Evolutionary conservation across 2,329 filamentous ascomycete species (phyloP).

Genomic region (Pyrenophora tritici-repentis): DNA sequence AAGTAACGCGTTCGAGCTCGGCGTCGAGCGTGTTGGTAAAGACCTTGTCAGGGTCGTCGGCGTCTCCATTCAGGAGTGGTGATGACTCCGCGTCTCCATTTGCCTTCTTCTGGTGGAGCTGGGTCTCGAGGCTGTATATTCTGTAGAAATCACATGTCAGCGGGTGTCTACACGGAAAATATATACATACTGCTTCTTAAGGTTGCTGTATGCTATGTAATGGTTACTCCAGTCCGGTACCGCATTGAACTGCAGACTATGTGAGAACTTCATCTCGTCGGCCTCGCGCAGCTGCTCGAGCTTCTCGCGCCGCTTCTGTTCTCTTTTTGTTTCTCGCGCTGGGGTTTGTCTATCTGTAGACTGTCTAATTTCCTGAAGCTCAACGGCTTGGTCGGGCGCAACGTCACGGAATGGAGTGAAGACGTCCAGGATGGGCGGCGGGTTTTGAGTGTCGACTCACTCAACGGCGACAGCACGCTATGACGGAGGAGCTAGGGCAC

Average conservation of each 20-base stretch:
- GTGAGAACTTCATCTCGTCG: slow-evolving; percentile 99
- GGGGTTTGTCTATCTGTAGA: slow-evolving; percentile 4
- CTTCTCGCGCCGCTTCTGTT: slow-evolving; percentile 64
- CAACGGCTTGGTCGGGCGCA: slow-evolving; percentile 30
- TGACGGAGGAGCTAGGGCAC: slow-evolving; percentile 6
- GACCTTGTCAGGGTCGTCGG: slow-evolving; percentile 74
- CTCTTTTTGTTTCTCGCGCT: slow-evolving; percentile 31
- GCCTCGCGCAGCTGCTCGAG: slow-evolving; percentile 70
- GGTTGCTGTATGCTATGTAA: slow-evolving; percentile 97
- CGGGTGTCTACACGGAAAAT: too few relatives aligned
- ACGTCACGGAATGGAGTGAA: slow-evolving; percentile 24
- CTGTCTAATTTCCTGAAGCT: slow-evolving; percentile 38
- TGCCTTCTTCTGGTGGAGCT: slow-evolving; percentile 65
- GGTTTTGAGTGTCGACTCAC: background rate
- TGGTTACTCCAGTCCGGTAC: slow-evolving; percentile 99
- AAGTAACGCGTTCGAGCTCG: slow-evolving; percentile 91
- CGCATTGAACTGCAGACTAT: slow-evolving; percentile 98
- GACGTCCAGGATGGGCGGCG: slow-evolving; percentile 33
- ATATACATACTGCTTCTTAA: slow-evolving; percentile 98
- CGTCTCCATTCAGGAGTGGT: slow-evolving; percentile 72
- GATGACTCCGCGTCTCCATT: slow-evolving; percentile 77
- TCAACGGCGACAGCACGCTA: slow-evolving; percentile 8
- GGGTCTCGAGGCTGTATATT: slow-evolving; percentile 94
- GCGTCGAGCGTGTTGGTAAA: slow-evolving; percentile 82
- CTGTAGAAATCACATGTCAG: slow-evolving; percentile 54